Conservation (phyloP, 2,329 filamentous ascomycete species). For the Periconia digitata region DNA sequence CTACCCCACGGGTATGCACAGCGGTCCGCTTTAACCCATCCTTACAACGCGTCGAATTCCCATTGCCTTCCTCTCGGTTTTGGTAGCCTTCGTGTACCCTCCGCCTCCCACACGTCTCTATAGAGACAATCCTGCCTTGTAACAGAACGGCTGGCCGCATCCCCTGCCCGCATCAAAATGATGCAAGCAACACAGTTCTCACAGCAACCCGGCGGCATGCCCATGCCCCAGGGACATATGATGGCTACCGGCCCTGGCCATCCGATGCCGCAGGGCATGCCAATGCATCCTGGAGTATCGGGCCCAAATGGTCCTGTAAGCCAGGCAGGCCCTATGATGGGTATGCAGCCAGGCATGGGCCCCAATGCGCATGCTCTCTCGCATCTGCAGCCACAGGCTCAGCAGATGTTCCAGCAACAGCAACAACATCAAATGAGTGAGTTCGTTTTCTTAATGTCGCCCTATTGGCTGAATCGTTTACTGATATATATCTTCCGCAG, state of each 20-base stretch:
- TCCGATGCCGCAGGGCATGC: slow-evolving; percentile 69
- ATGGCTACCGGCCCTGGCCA: slow-evolving; percentile 71
- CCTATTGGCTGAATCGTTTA: background rate
- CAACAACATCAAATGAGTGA: slow-evolving; percentile 48
- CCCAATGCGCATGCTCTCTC: slow-evolving; percentile 70
- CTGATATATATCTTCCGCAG: slow-evolving; percentile 14
- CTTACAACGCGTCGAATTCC: background rate
- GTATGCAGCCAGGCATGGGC: slow-evolving; percentile 69
- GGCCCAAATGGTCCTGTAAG: slow-evolving; percentile 70
- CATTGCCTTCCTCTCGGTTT: background rate
- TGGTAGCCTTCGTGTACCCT: background rate
- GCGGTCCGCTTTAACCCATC: slow-evolving; percentile 11
- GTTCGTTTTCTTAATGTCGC: slow-evolving; percentile 17
- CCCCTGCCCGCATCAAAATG: slow-evolving; percentile 52
- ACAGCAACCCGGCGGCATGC: slow-evolving; percentile 70
- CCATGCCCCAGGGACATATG: slow-evolving; percentile 65
- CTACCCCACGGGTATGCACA: slow-evolving; percentile 16
- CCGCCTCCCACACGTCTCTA: background rate
- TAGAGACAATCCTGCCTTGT: slow-evolving; percentile 7
- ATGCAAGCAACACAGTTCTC: slow-evolving; percentile 73
- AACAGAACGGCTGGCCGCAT: slow-evolving; percentile 14
- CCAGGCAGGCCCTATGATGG: slow-evolving; percentile 72
- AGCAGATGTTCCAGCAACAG: slow-evolving; percentile 57
- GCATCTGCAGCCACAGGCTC: slow-evolving; percentile 67
- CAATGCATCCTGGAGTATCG: slow-evolving; percentile 73